These are phyloP conservation scores for Coemansia sp. DNA, from an alignment of 192 early-diverging fungal species.

Conservation along the genomic window DNA sequence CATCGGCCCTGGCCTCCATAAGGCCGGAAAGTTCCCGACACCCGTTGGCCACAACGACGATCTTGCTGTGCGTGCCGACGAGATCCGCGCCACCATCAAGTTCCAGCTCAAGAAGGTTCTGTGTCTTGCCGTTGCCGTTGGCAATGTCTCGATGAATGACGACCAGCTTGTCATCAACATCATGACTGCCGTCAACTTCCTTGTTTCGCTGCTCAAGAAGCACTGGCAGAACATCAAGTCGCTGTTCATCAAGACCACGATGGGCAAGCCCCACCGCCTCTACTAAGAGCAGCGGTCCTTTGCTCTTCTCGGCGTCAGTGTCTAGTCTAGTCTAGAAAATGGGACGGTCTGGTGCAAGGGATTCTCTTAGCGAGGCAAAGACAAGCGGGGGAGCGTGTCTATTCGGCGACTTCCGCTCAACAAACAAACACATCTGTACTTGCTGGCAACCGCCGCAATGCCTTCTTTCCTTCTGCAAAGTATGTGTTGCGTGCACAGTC, in stretches of 20 bases:
- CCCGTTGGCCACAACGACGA: slow-evolving; percentile 88
- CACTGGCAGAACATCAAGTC: slow-evolving; percentile 99
- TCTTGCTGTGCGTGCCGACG: slow-evolving; percentile 84
- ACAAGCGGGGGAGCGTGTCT: slow-evolving; percentile 2
- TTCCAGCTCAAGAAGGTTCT: slow-evolving; percentile 99
- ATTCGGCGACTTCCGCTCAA: slow-evolving; percentile 25
- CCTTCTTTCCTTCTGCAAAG: no score
- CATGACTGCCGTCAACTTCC: slow-evolving; percentile 98
- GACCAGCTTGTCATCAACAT: slow-evolving; percentile 95
- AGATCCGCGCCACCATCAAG: slow-evolving; percentile 98
- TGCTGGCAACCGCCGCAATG: slow-evolving; percentile 2
- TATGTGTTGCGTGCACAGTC: slow-evolving; percentile 11
- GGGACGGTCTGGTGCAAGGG: no score
- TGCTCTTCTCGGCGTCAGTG: no score
- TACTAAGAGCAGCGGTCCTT: slow-evolving; percentile 64
- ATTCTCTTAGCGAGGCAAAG: no score
- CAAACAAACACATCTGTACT: slow-evolving; percentile 12
- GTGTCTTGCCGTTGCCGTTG: slow-evolving; percentile 95
- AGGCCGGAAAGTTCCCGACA: slow-evolving; percentile 99
- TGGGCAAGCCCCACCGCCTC: slow-evolving; percentile 91
- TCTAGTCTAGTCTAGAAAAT: no score
- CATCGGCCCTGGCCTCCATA: slow-evolving; percentile 96
- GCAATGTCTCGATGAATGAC: slow-evolving; percentile 92
- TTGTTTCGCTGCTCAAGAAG: slow-evolving; percentile 98
- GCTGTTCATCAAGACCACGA: slow-evolving; percentile 95